Evolutionary conservation across 208 protist species (phyloP), one percentile per base, ranked within the genome.

Genomic region (Lotmaria passim): DNA sequence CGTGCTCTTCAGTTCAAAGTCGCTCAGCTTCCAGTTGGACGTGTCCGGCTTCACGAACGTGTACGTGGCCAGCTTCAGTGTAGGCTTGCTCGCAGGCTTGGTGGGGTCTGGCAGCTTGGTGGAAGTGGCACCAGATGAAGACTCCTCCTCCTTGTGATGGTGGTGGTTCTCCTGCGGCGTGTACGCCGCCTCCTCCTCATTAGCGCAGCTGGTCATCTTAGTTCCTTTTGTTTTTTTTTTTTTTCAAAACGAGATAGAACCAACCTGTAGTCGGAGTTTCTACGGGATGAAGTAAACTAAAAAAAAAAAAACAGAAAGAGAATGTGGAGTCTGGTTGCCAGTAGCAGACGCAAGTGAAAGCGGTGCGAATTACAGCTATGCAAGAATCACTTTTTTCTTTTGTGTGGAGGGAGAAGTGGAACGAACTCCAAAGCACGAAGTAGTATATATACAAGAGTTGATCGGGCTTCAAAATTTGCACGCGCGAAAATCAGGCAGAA

Each of bases 1-100:
- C 38, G 97, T 91, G 56, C 79, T 83, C 24, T 93, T 81, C 63
- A 96, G 33, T 41, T 95, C 88, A 46, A 98, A 90, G 80, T 98
- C 93, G 21, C 44, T 76, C 62, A 96, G 75, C 62, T 82, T 81
- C 86, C 83, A 89, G 12, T 61, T 64, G 11, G 81, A 85, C 38
- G 78, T 87, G 74, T 92, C 81, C 3, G 86, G 86, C 50, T 85
- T 92, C 53, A 81, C 70, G 55, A 82, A 90, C 0, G 26, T 36
- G 34, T 72, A 73, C 10, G 28, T 39, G 7, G 23, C 50, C 12
- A 78, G 41, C 41, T 67, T 75, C 15, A 39, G 44, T 17, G 30
- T 53, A 6, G 50, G 1, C 48, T 57, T 53, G 21, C 3, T 33
- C 11, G 39, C 6, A 7, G 28, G 10, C 31, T 78, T 65, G 7